Evolutionary conservation across 495 filamentous ascomycete genomes (phyloP), one percentile per base, ranked within the genome.

Genomic region (Trichoderma erinaceum): DNA sequence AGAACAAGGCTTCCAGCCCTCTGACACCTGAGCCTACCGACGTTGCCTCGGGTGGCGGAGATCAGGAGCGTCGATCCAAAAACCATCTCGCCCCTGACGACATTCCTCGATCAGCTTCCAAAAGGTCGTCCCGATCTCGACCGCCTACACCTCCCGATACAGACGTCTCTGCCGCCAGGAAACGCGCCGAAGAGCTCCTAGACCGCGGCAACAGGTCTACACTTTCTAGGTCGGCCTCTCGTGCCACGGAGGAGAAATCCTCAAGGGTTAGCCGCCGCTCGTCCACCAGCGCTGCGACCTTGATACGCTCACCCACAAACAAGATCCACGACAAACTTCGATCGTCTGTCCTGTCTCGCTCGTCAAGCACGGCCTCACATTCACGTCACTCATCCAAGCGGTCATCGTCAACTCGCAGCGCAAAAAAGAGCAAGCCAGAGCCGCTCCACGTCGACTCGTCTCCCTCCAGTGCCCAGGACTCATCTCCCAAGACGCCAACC

Each of bases 11-110:
- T 79, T 46, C 78, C 75, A 83, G 84, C 67, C 88, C 88, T 41
- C 88, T 87, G 67, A 95, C 92, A 0, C 92, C 92, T 18, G 90
- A 93, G 67, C 82, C 90, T 41, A 95, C 92, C 46, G 92, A 95
- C 72, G 73, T 93, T 13, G 66, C 35, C 5, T 38, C 35, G 35
- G 35, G 52, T 32, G 50, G 56, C 21, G 66, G 32, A 27, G 66
- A 32, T 23, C 41, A 44, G n/a, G 65, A 66, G 11, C 11, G 65
- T 68, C 76, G 76, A 70, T 81, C 76, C 50, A 80, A 80, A 68
- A 79, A 77, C 50, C 69, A 52, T 50, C 35, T 38, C 35, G 35
- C 35, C 35, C 35, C 35, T 38, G 78, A 75, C 27, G 73, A 71
- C 8, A 74, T 72, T 21, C 63, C 61, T 1, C 18, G 61, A 4